phyloP scores from a whole-genome alignment of 257 asterid genomes.

The Capsicum rhomboideum region DNA sequence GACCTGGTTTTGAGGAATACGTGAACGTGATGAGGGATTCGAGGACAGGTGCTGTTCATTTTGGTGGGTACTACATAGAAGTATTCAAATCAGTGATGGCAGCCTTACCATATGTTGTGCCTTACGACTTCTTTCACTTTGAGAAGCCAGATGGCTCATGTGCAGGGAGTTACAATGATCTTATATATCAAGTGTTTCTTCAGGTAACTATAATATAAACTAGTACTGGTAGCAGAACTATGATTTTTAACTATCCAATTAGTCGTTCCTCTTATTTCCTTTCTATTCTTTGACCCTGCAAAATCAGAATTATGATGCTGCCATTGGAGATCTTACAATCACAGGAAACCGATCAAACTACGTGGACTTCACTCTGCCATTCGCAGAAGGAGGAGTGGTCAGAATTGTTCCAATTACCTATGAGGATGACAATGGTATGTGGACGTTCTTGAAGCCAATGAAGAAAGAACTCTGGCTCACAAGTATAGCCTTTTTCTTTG shows the following conservation, averaged over 20 bases:
- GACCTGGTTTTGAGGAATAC: neutral
- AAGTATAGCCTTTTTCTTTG: neutral
- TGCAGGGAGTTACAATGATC: constrained; percentile 32
- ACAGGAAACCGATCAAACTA: neutral
- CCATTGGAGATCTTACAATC: neutral
- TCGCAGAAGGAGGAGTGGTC: neutral
- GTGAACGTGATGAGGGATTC: neutral
- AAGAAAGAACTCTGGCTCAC: neutral
- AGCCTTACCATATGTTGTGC: neutral
- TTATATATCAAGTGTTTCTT: constrained; percentile 28
- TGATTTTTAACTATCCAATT: neutral
- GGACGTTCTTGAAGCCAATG: neutral
- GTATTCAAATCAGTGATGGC: neutral
- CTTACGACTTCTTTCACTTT: neutral
- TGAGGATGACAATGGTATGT: neutral
- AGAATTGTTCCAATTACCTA: neutral
- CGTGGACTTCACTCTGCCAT: neutral
- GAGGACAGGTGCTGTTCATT: neutral
- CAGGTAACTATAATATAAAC: neutral
- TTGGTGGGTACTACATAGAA: neutral
- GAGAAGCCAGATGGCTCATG: constrained; percentile 15
- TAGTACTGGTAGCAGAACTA: neutral
- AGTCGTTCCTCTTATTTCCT: neutral
- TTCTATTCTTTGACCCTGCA: neutral
- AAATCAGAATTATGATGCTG: neutral